Evolutionary conservation across 164 flowering plant genomes (phyloP).

Genomic region (Vitis rotundifolia): DNA sequence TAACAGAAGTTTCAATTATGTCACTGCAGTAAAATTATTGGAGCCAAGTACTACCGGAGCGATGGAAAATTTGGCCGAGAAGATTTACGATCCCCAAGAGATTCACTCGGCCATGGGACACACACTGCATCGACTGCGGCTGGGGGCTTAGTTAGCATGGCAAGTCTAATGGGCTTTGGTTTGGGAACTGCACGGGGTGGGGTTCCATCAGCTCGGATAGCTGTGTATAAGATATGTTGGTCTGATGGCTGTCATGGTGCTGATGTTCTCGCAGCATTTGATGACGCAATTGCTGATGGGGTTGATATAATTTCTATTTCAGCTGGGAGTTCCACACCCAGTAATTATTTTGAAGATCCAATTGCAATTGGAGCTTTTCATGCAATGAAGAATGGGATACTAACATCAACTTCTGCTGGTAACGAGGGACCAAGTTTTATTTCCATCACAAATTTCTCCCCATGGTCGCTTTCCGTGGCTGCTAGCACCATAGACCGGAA

Average conservation of each 20-base stretch:
- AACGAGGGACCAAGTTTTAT: slow-evolving; percentile 26
- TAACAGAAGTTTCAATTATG: too few relatives aligned
- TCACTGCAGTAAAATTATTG: slow-evolving; percentile 44
- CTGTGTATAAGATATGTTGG: slow-evolving; percentile 50
- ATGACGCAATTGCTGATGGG: slow-evolving; percentile 54
- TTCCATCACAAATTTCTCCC: slow-evolving; percentile 28
- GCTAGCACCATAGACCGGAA: slow-evolving; percentile 38
- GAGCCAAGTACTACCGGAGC: slow-evolving; percentile 34
- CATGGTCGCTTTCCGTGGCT: slow-evolving; percentile 48
- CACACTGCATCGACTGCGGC: slow-evolving; percentile 63
- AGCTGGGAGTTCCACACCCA: slow-evolving; percentile 9
- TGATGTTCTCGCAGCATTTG: slow-evolving; percentile 51
- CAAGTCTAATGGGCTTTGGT: slow-evolving; percentile 37
- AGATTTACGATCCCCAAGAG: slow-evolving; percentile 30
- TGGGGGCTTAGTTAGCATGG: slow-evolving; percentile 31
- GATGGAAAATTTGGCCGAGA: neutral
- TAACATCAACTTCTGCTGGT: slow-evolving; percentile 36
- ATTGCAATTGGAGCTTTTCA: slow-evolving; percentile 44
- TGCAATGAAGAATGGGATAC: slow-evolving; percentile 34
- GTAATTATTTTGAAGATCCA: slow-evolving; percentile 19
- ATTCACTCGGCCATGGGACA: slow-evolving; percentile 48
- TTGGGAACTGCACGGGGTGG: slow-evolving; percentile 56
- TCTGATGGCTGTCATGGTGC: slow-evolving; percentile 25
- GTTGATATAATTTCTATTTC: slow-evolving; percentile 50
- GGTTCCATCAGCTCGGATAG: slow-evolving; percentile 55